These are phyloP conservation scores for Lepiota venenata DNA, from an alignment of 768 basidiomycete genomes.

Conservation along the genomic window DNA sequence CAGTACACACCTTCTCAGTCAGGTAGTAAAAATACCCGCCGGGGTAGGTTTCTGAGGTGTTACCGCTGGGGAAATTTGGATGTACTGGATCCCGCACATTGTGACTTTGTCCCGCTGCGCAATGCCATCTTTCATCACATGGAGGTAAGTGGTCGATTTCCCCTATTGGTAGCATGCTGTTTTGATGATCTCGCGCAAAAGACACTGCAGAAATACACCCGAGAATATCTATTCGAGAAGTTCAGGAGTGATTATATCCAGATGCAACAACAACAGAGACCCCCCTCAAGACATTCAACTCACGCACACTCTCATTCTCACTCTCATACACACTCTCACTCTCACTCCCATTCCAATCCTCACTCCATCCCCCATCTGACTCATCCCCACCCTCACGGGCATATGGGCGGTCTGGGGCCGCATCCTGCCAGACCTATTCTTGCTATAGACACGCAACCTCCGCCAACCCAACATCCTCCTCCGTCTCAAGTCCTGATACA, in stretches of 20 bases:
- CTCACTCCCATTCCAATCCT: constrained; percentile 31
- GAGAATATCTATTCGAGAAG: constrained; percentile 79
- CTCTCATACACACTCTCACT: constrained; percentile 30
- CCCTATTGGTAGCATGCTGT: constrained; percentile 14
- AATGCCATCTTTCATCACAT: constrained; percentile 84
- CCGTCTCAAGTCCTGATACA: constrained; percentile 9
- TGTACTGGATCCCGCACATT: constrained; percentile 73
- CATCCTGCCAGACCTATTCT: constrained; percentile 29
- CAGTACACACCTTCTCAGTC: constrained; percentile 66
- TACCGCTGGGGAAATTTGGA: constrained; percentile 88
- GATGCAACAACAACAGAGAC: constrained; percentile 47
- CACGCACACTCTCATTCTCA: constrained; percentile 45
- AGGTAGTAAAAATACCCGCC: constrained; percentile 43
- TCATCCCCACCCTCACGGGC: constrained; percentile 30
- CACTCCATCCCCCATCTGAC: constrained; percentile 51
- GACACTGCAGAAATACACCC: constrained; percentile 84
- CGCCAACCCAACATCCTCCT: constrained; percentile 22
- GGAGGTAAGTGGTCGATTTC: constrained; percentile 54
- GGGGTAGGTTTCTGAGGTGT: constrained; percentile 63
- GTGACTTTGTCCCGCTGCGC: constrained; percentile 77
- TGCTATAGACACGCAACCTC: constrained; percentile 28
- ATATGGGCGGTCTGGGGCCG: constrained; percentile 12
- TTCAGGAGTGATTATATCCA: constrained; percentile 59
- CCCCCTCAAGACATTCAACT: constrained; percentile 42
- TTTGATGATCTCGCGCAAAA: constrained; percentile 26